Percentiles rank a stretch among this genome's conserved stretches.
Conservation (phyloP, 371 early-diverging fungal genomes). For the Coemansia sp. region DNA sequence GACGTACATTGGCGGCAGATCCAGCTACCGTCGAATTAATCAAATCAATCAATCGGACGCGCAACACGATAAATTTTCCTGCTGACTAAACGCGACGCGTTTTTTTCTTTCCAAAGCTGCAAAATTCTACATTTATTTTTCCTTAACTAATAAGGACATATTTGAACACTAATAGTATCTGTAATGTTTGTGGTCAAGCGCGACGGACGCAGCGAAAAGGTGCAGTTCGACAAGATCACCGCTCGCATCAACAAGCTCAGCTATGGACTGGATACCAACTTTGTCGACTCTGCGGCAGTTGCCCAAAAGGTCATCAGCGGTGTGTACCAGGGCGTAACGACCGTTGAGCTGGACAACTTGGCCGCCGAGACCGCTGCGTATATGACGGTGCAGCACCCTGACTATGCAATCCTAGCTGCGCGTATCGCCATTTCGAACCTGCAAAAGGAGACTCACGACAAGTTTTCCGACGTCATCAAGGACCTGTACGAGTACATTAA, state of each 20-base stretch:
- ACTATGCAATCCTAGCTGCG: slow-evolving; percentile 96
- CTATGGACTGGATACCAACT: slow-evolving; percentile 89
- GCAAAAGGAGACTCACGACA: slow-evolving; percentile 94
- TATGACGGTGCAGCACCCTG: slow-evolving; percentile 96
- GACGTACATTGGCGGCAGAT: slow-evolving; percentile 21
- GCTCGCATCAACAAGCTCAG: slow-evolving; percentile 89
- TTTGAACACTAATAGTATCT: no score
- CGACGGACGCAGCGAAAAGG: slow-evolving; percentile 86
- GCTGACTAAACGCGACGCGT: no score
- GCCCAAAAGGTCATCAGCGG: slow-evolving; percentile 95
- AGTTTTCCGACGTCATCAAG: slow-evolving; percentile 87
- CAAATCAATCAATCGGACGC: no score
- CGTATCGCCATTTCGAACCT: slow-evolving; percentile 97
- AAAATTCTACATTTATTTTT: no score
- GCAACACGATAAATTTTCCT: no score
- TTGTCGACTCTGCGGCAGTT: slow-evolving; percentile 86
- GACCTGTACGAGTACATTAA: slow-evolving; percentile 84
- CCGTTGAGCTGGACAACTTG: slow-evolving; percentile 94
- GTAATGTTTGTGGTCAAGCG: slow-evolving; percentile 49
- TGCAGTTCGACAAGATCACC: slow-evolving; percentile 96
- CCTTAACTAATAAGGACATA: no score
- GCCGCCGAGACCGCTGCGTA: slow-evolving; percentile 97
- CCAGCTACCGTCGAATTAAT: not conserved
- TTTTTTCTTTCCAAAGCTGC: no score
- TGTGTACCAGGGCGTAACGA: slow-evolving; percentile 95